Percentiles rank a stretch among this genome's conserved stretches.
Evolutionary conservation across 2,329 filamentous ascomycete genomes (phyloP).

Genomic region (Apiospora pterosperma): DNA sequence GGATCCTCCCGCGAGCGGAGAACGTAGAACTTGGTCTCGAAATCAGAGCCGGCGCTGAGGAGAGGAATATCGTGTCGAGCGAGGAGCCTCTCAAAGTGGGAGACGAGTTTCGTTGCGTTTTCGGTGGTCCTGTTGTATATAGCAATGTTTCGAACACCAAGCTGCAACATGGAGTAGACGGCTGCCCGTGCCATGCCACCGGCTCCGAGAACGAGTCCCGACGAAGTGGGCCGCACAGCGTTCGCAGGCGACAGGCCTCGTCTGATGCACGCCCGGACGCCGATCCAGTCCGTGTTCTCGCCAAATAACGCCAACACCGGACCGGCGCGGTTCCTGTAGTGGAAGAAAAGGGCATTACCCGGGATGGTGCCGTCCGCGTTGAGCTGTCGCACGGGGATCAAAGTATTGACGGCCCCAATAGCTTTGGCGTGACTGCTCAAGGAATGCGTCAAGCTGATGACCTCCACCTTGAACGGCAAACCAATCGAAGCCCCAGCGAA

Average conservation of each 20-base stretch:
- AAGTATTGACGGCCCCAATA: slow-evolving; percentile 73
- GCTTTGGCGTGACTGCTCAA: slow-evolving; percentile 70
- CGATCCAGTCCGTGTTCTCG: slow-evolving; percentile 81
- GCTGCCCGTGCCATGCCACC: slow-evolving; percentile 77
- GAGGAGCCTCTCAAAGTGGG: slow-evolving; percentile 63
- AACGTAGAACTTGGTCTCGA: slow-evolving; percentile 48
- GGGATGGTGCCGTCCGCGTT: slow-evolving; percentile 55
- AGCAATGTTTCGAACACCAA: slow-evolving; percentile 73
- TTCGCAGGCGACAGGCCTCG: slow-evolving; percentile 71
- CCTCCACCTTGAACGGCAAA: slow-evolving; percentile 72
- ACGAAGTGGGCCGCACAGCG: slow-evolving; percentile 52
- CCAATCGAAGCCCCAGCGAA: slow-evolving; percentile 73
- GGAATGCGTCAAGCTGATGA: slow-evolving; percentile 65
- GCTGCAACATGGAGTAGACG: slow-evolving; percentile 73
- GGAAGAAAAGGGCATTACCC: slow-evolving; percentile 48
- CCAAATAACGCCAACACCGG: slow-evolving; percentile 69
- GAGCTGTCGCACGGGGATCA: slow-evolving; percentile 65
- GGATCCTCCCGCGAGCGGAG: slow-evolving; percentile 53
- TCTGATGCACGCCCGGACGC: slow-evolving; percentile 69
- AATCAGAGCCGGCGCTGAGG: slow-evolving; percentile 35
- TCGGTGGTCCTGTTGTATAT: slow-evolving; percentile 67
- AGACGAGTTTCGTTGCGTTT: slow-evolving; percentile 65
- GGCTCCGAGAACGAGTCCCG: slow-evolving; percentile 60
- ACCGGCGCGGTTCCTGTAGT: slow-evolving; percentile 60
- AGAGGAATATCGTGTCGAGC: slow-evolving; percentile 38